Evolutionary conservation across 352 stramenopile genomes (phyloP), one percentile per base, ranked within the genome.

Genomic region (Lagenidium sp.): DNA sequence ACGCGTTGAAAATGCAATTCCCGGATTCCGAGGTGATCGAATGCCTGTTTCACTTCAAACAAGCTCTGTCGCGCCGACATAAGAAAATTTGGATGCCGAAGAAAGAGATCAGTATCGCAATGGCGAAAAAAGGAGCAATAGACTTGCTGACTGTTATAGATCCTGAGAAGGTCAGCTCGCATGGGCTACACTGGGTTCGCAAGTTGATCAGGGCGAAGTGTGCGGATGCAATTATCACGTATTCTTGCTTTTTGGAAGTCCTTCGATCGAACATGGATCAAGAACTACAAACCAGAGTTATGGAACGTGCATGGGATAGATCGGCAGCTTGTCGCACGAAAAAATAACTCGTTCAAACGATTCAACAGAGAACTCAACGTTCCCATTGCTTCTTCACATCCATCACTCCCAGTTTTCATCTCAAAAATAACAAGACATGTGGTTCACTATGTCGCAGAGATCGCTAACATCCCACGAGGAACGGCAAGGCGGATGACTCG

Each of bases 11-110:
- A 8, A 41, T 5, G 4, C 44, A 54, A 10, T 59, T 53, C 34
- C 51, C 39, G 1, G 29, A 48, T 8, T 30, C 43, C 5, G 18
- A 37, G 11, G 16, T 53, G 7, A 31, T 53, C 15, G 44, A 44
- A 19, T 59, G 44, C 31, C 30, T 54, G 4, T 59, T 59, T 51
- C 51, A 54, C 21, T 53, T 59, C 38, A 54, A 59, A 31, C 50
- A 58, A n/a, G 50, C 50, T 4, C 7, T 52, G 15, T 32, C 15
- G 4, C 38, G 40, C 20, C 21, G 15, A 4, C 28, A 50, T 43
- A 35, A 32, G 22, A 45, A 48, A 29, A 21, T 54, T 1, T 32
- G 30, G 3, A 59, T 54, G 2, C 43, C 37, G 2, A 8, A 12
- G 2, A 2, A 11, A 1, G 39, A 45, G n/a, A 36, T 47, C 4